Evolutionary conservation across 176 grass and related monocot species (phyloP), one percentile per base, ranked within the genome.

Genomic region (Oryza meridionalis): DNA sequence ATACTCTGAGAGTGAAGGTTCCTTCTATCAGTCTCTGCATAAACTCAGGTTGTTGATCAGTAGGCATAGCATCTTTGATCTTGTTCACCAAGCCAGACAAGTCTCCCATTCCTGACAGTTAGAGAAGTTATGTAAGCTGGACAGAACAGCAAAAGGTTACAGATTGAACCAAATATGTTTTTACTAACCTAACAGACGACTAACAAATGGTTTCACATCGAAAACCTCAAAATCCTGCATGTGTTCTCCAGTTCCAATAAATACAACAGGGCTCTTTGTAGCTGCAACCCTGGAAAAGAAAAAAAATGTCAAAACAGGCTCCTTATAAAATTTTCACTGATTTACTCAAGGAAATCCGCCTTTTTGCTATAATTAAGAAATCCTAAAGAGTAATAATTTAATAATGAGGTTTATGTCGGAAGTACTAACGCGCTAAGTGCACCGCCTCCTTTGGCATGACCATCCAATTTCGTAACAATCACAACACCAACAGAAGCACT

Each of bases 241-340:
- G 76, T 97, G 92, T 76, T 97, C 95, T 70, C 92, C 95, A 72
- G 95, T 97, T 91, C 92, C 92, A 71, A 97, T 97, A 85, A 94
- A 97, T 86, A 94, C 94, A 38, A 94, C 92, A 24, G 90, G 88
- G 76, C 95, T 94, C 91, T 89, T 94, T 64, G 95, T 94, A 72
- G 95, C 92, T 53, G 92, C 92, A 83, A 97, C 95, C 43, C 95
- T 97, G 84, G 50, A 86, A n/a, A 32, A 22, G 17, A 11, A 62
- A 43, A 73, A 43, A 10, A 37, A 62, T 77, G 33, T 63, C 21
- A 80, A 35, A 83, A 33, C 14, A 58, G 10, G 22, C 14, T 25
- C 12, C 76, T 26, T 25, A 19, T 6, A 58, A 3, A 67, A 58
- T 32, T 11, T 82, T 72, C 51, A 65, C 15, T 2, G 19, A 46